These are phyloP conservation scores for Amaranthus hypochondriacus DNA, from an alignment of 148 eudicot genomes.

Conservation along the genomic window DNA sequence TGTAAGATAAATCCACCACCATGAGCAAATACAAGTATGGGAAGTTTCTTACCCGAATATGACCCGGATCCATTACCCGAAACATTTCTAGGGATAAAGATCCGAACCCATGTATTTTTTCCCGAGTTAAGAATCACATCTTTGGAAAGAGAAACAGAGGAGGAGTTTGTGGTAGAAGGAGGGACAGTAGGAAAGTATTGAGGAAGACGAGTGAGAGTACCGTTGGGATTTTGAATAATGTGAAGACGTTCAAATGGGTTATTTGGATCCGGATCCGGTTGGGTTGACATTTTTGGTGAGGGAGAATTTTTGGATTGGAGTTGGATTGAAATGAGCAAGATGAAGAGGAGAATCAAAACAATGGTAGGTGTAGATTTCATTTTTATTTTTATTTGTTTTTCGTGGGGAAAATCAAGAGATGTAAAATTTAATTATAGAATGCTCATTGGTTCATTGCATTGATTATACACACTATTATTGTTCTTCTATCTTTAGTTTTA, in stretches of 20 bases:
- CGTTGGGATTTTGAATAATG: slow-evolving; percentile 23
- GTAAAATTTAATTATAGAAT: too few relatives aligned
- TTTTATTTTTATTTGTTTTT: too few relatives aligned
- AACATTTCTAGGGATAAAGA: slow-evolving; percentile 23
- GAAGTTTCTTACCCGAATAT: slow-evolving; percentile 13
- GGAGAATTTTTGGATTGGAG: too few relatives aligned
- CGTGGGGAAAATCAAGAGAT: too few relatives aligned
- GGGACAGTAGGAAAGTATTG: slow-evolving; percentile 14
- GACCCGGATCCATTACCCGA: background rate
- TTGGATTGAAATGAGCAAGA: background rate
- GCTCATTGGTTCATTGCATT: too few relatives aligned
- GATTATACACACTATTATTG: too few relatives aligned
- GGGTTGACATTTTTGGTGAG: background rate
- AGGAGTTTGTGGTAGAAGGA: slow-evolving; percentile 8
- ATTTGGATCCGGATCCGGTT: background rate
- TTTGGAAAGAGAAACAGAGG: slow-evolving; percentile 19
- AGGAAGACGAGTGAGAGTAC: slow-evolving; percentile 18
- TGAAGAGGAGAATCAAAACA: background rate
- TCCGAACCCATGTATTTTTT: slow-evolving; percentile 25
- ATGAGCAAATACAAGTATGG: slow-evolving; percentile 23
- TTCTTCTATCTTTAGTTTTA: too few relatives aligned
- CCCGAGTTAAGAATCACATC: slow-evolving; percentile 23
- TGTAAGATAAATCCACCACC: slow-evolving; percentile 33
- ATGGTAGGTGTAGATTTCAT: background rate
- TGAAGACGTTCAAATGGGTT: slow-evolving; percentile 2